A percentile compares a stretch with the other conserved stretches of the same genome.
phyloP scores from a whole-genome alignment of 805 yeast genomes.

The Wickerhamomyces sydowiorum region DNA sequence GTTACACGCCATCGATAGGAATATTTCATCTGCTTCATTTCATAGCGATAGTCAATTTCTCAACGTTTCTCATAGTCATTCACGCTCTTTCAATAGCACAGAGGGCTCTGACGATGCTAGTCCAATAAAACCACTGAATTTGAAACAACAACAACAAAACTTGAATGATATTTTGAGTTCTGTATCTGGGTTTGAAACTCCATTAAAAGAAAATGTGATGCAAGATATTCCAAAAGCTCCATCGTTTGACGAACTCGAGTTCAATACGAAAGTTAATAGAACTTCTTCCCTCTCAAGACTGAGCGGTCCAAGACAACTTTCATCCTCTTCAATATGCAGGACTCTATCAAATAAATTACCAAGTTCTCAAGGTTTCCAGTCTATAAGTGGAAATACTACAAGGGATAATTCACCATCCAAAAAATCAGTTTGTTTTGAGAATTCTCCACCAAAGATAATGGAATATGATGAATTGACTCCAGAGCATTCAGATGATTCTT shows the following conservation, averaged over 20 bases:
- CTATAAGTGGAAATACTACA: constrained; percentile 2
- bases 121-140: constrained; percentile 24
- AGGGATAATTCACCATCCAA: constrained; percentile 27
- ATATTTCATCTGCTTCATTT: constrained; percentile 17
- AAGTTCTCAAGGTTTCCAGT: constrained; percentile 10
- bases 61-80: constrained; percentile 3
- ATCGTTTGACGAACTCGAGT: constrained; percentile 28
- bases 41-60: background rate
- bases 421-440: constrained; percentile 33
- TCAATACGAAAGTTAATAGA: constrained; percentile 24
- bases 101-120: constrained; percentile 10
- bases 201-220: constrained; percentile 11
- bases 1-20: constrained; percentile 23
- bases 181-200: background rate
- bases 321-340: constrained; percentile 15
- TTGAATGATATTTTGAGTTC: background rate
- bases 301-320: constrained; percentile 25
- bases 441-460: constrained; percentile 31
- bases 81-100: constrained; percentile 11
- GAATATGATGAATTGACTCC: constrained; percentile 27
- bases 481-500: constrained; percentile 18
- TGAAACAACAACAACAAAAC: constrained; percentile 9
- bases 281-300: constrained; percentile 20
- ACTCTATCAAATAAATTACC: constrained; percentile 14
- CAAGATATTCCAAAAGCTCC: constrained; percentile 21